Evolutionary conservation across 2,329 filamentous ascomycete species (phyloP).

Genomic region (Aspergillus fumigatiaffinis): DNA sequence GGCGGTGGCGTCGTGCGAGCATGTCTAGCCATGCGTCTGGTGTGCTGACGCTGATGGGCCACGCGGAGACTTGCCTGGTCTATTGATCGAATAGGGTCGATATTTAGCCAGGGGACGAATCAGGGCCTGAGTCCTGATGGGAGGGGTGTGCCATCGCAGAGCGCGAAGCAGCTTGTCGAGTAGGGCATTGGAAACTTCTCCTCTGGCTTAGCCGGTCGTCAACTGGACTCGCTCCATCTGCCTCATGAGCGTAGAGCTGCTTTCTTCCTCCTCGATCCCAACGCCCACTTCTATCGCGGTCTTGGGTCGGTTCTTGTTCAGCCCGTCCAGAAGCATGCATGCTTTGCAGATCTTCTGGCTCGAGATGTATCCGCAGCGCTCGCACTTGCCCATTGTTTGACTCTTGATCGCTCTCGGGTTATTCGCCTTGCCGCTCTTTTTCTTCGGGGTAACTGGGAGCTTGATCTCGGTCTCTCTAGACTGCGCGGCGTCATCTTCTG

Average conservation of each 20-base stretch:
- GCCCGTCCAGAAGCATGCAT: slow-evolving; percentile 78
- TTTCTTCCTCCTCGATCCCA: slow-evolving; percentile 47
- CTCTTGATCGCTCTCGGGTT: slow-evolving; percentile 57
- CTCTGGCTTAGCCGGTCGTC: slow-evolving; percentile 29
- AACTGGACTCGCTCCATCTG: slow-evolving; percentile 48
- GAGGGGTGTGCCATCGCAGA: background rate
- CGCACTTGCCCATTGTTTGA: slow-evolving; percentile 68
- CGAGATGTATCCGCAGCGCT: slow-evolving; percentile 89
- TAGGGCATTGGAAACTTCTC: background rate
- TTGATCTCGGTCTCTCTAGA: slow-evolving; percentile 65
- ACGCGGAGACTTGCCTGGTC: background rate
- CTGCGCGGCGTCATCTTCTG: slow-evolving; percentile 58
- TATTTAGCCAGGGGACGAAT: background rate
- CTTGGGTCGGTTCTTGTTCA: slow-evolving; percentile 69
- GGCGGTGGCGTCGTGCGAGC: background rate
- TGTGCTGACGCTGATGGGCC: background rate
- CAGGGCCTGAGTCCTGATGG: background rate
- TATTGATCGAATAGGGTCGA: background rate
- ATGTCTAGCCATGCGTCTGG: background rate
- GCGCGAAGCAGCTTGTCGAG: background rate
- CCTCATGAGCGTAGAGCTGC: slow-evolving; percentile 48
- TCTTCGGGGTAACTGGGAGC: slow-evolving; percentile 20
- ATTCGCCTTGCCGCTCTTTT: slow-evolving; percentile 19
- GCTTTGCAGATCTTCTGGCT: slow-evolving; percentile 93
- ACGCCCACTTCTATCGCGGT: slow-evolving; percentile 42